These are phyloP conservation scores for Tubosaeta brunneosetosa DNA, from an alignment of 768 basidiomycete genomes.

Conservation along the genomic window DNA sequence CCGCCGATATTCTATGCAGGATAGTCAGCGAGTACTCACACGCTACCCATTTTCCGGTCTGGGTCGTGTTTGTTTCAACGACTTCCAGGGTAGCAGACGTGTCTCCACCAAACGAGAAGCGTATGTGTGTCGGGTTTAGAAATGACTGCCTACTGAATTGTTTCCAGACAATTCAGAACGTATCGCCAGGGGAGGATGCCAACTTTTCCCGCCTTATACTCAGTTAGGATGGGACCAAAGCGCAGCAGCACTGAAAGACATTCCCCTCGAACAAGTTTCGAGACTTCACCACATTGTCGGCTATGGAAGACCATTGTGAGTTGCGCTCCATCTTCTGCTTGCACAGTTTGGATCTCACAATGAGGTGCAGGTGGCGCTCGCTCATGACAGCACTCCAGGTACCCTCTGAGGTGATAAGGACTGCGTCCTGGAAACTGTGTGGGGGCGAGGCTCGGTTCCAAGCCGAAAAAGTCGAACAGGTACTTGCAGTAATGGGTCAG, in stretches of 20 bases:
- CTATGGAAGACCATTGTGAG: not conserved
- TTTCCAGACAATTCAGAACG: slow-evolving; percentile 6
- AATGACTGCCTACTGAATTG: not conserved
- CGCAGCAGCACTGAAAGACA: not conserved
- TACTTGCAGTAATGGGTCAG: not conserved
- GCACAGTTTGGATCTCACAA: not conserved
- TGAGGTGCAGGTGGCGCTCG: not conserved
- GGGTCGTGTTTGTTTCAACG: slow-evolving; percentile 16
- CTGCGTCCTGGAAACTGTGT: not conserved
- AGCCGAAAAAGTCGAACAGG: not conserved
- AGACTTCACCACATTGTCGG: not conserved
- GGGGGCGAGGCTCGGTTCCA: not conserved
- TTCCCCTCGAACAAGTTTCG: not conserved
- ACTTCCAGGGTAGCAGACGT: slow-evolving; percentile 9
- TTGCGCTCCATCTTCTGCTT: too few relatives aligned
- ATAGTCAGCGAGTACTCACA: slow-evolving; percentile 8
- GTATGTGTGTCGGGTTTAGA: not conserved
- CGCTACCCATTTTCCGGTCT: slow-evolving; percentile 1
- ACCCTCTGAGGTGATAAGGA: not conserved
- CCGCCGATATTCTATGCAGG: slow-evolving; percentile 6
- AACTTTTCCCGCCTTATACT: not conserved
- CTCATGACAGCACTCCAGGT: not conserved
- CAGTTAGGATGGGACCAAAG: not conserved
- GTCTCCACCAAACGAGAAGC: not conserved
- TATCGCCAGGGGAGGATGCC: not conserved